Evolutionary conservation across 257 asterid genomes (phyloP), one percentile per base, ranked within the genome.

Genomic region (Schizonepeta tenuifolia): DNA sequence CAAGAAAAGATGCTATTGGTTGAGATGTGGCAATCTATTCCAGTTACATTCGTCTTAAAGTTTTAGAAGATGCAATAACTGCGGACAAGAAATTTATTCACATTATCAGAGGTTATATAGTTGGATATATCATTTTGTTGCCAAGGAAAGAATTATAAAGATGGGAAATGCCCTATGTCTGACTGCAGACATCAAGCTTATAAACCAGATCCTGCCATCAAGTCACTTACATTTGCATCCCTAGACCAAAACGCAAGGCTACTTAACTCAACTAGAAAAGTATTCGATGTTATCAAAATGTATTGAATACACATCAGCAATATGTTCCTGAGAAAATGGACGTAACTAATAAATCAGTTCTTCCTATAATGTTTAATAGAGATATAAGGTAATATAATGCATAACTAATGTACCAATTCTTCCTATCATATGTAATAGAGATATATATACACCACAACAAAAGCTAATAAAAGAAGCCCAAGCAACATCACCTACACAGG

Each of bases 221-320:
- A 62, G 41, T 17, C 76, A 54, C 62, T 55, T 8, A 63, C 70
- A 55, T 69, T n/a, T 35, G 18, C 41, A 41, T 22, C 7, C 53
- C 46, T 38, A 54, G 13, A 46, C 26, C 26, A 17, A 21, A 69
- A 28, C 6, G 49, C 35, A 26, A 46, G 55, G 36, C 26, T 13
- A 13, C 43, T 43, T 46, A 46, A 26, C 31, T 14, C 9, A 69
- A 75, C 63, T n/a, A 68, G 50, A 68, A 50, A 65, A 38, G 49
- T 7, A 5, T 3, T 13, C 53, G 47, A 9, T 21, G 15, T 4
- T 57, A 17, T 57, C 13, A 40, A 46, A 28, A 6, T 18, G 75
- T 58, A 43, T 28, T 24, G 43, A 55, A 38, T n/a, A 31, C 36
- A 31, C 36, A 5, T 31, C 36, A 31, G 7, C 36, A 31, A 4